Evolutionary conservation across 371 early-diverging fungal species (phyloP), one percentile per base, ranked within the genome.

Genomic region (Thermomucor indicae-seudaticae): DNA sequence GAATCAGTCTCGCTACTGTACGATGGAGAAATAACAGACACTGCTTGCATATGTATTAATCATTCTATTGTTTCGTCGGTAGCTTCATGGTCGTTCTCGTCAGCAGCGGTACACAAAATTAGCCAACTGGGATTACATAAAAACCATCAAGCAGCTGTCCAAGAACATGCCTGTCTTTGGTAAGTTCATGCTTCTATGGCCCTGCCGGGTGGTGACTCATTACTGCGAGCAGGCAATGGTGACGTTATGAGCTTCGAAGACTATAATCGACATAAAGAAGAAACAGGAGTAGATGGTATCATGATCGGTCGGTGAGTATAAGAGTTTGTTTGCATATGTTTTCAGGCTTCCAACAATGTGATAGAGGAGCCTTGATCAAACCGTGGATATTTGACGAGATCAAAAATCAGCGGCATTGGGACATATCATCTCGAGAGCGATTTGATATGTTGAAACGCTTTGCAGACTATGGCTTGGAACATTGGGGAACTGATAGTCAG

Each of bases 361-460:
- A 16, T 25, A 55, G 72, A 46, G 77, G 91, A 16, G 92, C 92
- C 3, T 70, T 93, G 53, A 91, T 96, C 63, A 98, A 98, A 78
- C 98, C 98, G 6, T 98, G 98, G 98, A 70, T 98, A 3, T 93
- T 93, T 68, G 79, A 85, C n/a, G 98, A 97, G 65, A 95, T 97
- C 60, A 85, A 90, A 55, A 81, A 86, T 20, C 81, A 88, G 45
- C 73, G 85, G 17, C 81, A 91, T 43, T 93, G 87, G 86, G 98
- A 98, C 64, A 96, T 96, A 44, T 88, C 91, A 20, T 79, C 94
- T 0, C 59, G 73, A 4, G 97, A 98, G 72, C 86, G 98, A 23
- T 76, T 98, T 46, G 96, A 94, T 32, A 88, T 98, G 53, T 62
- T 96, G 55, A 80, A 83, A 46, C 68, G 84, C 29, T 98, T 90